Conservation (phyloP, 1,284 basidiomycete species). For the Ceratobasidium sp. region DNA sequence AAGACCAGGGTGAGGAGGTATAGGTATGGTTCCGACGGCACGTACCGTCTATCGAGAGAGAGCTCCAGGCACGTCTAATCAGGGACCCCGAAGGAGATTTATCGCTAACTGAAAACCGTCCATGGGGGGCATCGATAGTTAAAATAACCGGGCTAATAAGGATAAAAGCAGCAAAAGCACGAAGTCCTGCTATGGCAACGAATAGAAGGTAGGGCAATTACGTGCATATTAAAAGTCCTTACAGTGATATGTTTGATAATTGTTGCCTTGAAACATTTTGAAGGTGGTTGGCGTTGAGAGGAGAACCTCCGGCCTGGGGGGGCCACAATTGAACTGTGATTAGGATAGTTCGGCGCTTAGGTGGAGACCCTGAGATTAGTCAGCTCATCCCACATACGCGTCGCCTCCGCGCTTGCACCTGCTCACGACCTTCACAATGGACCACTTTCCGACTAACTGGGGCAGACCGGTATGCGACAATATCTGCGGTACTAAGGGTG, state of each 20-base stretch:
- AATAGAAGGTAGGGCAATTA: background rate
- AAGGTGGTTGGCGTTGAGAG: background rate
- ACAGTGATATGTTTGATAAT: constrained; percentile 34
- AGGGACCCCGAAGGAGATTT: background rate
- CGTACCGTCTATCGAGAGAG: constrained; percentile 59
- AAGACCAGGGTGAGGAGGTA: constrained; percentile 20
- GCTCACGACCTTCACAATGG: constrained; percentile 62
- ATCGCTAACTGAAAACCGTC: constrained; percentile 65
- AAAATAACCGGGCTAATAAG: constrained; percentile 52
- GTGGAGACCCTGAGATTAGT: background rate
- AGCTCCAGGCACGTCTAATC: constrained; percentile 34
- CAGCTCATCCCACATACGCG: constrained; percentile 41
- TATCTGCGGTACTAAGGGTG: background rate
- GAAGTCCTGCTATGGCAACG: background rate
- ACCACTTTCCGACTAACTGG: constrained; percentile 84
- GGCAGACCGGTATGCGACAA: constrained; percentile 71
- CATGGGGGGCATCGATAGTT: constrained; percentile 76
- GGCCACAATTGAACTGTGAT: background rate
- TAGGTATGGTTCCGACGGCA: constrained; percentile 54
- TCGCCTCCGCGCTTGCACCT: constrained; percentile 28
- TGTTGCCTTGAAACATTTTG: constrained; percentile 6
- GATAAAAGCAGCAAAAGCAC: constrained; percentile 12
- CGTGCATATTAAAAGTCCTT: background rate
- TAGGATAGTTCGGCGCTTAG: constrained; percentile 9
- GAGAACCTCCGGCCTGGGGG: background rate